phyloP scores from a whole-genome alignment of 805 yeast genomes.

The Candida sanyiensis region DNA sequence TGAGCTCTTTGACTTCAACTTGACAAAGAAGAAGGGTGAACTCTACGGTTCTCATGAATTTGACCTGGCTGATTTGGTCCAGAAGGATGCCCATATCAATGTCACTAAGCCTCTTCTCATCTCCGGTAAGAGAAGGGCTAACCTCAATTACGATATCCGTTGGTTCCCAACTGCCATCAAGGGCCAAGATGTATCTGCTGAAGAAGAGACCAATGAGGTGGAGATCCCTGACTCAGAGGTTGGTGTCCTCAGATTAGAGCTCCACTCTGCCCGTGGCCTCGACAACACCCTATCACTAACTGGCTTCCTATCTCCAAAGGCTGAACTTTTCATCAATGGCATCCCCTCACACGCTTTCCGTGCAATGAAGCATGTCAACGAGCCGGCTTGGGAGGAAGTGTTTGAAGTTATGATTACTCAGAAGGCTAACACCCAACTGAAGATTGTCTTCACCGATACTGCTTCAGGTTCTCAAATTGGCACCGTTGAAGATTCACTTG shows the following conservation, averaged over 20 bases:
- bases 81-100: constrained; percentile 37
- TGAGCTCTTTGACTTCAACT: constrained; percentile 47
- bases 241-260: constrained; percentile 61
- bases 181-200: constrained; percentile 16
- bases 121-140: constrained; percentile 53
- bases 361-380: constrained; percentile 59
- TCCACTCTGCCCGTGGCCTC: constrained; percentile 56
- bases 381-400: constrained; percentile 65
- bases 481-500: constrained; percentile 43
- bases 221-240: constrained; percentile 52
- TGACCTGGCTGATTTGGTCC: constrained; percentile 55
- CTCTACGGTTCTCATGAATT: constrained; percentile 46
- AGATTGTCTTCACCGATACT: constrained; percentile 56
- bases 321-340: constrained; percentile 56
- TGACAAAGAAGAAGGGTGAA: constrained; percentile 48
- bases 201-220: constrained; percentile 27
- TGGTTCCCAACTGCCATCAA: constrained; percentile 32
- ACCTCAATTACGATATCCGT: constrained; percentile 47
- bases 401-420: constrained; percentile 58
- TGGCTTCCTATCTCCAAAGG: constrained; percentile 51
- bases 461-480: constrained; percentile 48
- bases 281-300: constrained; percentile 46
- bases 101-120: constrained; percentile 23
- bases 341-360: constrained; percentile 53
- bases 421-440: constrained; percentile 50